Evolutionary conservation across 176 grass and related monocot genomes (phyloP).

Genomic region (Bothriochloa decipiens): DNA sequence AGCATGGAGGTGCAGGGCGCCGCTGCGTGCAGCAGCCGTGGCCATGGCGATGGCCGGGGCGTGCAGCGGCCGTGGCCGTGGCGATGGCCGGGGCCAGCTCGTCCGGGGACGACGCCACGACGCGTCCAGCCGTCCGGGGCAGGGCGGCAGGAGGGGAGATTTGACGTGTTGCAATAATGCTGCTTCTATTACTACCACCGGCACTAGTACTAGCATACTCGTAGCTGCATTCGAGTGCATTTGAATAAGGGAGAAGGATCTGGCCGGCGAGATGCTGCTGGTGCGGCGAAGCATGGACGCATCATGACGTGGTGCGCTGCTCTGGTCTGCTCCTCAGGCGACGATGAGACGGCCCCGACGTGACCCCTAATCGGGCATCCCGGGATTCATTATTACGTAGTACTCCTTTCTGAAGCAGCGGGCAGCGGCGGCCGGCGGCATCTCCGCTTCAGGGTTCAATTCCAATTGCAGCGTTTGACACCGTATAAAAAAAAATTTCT

Average conservation of each 20-base stretch:
- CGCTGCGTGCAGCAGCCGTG: not conserved
- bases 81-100: constrained; percentile 17
- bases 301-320: constrained; percentile 50
- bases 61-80: not conserved
- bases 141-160: constrained; percentile 8
- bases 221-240: too few species aligned
- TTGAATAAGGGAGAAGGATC: not conserved
- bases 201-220: too few species aligned
- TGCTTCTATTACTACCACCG: not conserved
- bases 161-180: constrained; percentile 58
- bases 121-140: not conserved
- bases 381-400: constrained; percentile 10
- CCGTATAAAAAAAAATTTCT: too few species aligned
- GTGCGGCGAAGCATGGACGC: not conserved
- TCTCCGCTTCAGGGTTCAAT: too few species aligned
- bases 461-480: too few species aligned
- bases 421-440: too few species aligned
- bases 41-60: constrained; percentile 8
- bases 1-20: not conserved
- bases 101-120: not conserved
- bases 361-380: constrained; percentile 43
- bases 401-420: not conserved
- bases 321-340: constrained; percentile 22
- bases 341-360: constrained; percentile 57
- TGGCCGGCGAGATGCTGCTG: not conserved